A percentile compares a stretch with the other conserved stretches of the same genome.
phyloP scores from a whole-genome alignment of 2,329 filamentous ascomycete genomes.

The Ascocoryne sarcoides region DNA sequence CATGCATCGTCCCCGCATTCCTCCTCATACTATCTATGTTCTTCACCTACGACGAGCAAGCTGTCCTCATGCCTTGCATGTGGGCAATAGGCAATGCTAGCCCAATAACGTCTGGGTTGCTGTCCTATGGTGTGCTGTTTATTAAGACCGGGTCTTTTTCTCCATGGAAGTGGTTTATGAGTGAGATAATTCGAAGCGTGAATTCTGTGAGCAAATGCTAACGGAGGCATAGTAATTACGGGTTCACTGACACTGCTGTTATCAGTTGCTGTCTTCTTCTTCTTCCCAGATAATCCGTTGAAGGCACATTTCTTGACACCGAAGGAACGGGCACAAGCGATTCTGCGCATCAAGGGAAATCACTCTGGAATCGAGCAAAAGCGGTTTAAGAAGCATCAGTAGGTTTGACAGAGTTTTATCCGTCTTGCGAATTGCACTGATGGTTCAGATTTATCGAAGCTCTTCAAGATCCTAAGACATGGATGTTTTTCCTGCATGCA shows the following conservation, averaged over 20 bases:
- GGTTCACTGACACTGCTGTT: not conserved
- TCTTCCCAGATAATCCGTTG: slow-evolving; percentile 3
- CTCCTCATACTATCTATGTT: slow-evolving; percentile 3
- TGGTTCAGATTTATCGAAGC: not conserved
- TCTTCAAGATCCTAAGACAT: slow-evolving; percentile 1
- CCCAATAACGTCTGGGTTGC: not conserved
- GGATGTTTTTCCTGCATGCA: slow-evolving; percentile 1
- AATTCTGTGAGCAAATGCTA: not conserved
- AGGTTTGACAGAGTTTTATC: too few relatives aligned
- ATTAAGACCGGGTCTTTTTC: slow-evolving; percentile 1
- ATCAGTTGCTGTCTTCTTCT: not conserved
- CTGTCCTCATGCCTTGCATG: slow-evolving; percentile 2
- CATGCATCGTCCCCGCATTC: not conserved
- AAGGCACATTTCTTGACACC: not conserved
- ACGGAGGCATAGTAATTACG: not conserved
- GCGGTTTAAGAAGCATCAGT: slow-evolving; percentile 2
- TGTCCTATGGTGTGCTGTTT: not conserved
- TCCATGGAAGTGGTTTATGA: slow-evolving; percentile 2
- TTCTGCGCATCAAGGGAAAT: slow-evolving; percentile 2
- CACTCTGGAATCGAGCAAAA: slow-evolving; percentile 1
- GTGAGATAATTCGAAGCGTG: not conserved
- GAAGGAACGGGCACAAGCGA: not conserved
- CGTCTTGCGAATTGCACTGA: not conserved
- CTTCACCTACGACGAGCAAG: slow-evolving; percentile 4
- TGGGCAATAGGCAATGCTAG: slow-evolving; percentile 2